A percentile compares a stretch with the other conserved stretches of the same genome.
These are phyloP conservation scores for Chrysopogon serrulatus DNA, from an alignment of 176 grass and related monocot species.

Conservation along the genomic window DNA sequence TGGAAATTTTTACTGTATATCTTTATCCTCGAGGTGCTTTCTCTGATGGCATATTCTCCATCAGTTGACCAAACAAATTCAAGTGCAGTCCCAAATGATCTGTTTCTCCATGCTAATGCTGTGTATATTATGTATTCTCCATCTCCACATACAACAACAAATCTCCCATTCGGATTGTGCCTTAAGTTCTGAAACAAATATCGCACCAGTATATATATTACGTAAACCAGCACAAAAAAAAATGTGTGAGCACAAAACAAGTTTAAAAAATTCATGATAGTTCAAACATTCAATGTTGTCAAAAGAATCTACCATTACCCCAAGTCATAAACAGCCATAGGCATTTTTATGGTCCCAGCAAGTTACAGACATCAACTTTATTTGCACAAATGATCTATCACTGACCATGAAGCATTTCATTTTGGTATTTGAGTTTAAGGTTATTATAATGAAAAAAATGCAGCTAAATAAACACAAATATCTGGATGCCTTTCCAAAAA, in stretches of 20 bases:
- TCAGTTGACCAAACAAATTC: slow-evolving; percentile 95
- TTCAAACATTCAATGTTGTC: slow-evolving; percentile 5
- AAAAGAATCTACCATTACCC: neutral
- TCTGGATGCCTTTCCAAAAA: neutral
- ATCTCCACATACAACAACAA: slow-evolving; percentile 99
- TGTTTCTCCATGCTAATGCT: slow-evolving; percentile 98
- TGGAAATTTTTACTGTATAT: slow-evolving; percentile 97
- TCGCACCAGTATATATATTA: slow-evolving; percentile 9
- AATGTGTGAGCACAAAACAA: neutral
- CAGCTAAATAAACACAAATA: neutral
- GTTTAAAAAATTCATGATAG: neutral
- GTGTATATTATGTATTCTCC: slow-evolving; percentile 99
- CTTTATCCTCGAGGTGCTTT: slow-evolving; percentile 94
- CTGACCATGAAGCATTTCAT: neutral
- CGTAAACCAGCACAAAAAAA: slow-evolving; percentile 16
- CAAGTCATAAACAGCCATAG: neutral
- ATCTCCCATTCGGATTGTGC: slow-evolving; percentile 98
- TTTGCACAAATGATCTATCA: neutral
- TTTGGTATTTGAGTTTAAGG: neutral
- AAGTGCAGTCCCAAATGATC: slow-evolving; percentile 89
- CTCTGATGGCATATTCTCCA: slow-evolving; percentile 93
- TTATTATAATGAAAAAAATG: neutral
- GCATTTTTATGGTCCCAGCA: neutral
- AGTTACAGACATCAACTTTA: neutral
- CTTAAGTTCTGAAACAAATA: slow-evolving; percentile 78